Evolutionary conservation across 192 early-diverging fungal species (phyloP), one percentile per base, ranked within the genome.

Genomic region (Umbelopsis ramanniana): DNA sequence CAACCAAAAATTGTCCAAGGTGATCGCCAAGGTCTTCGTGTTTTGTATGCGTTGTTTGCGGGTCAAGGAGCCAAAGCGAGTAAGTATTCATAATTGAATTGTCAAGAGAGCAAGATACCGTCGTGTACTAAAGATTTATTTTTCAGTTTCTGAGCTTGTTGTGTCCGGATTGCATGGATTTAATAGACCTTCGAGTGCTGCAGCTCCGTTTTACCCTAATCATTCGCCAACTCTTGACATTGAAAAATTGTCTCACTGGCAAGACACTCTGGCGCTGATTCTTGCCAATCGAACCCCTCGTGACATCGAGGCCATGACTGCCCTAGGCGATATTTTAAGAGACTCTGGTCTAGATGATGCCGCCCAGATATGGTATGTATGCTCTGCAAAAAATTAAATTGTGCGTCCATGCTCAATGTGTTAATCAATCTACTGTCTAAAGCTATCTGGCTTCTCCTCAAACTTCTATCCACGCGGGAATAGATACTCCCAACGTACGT

Each of bases 231-330:
- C 43, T 17, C 40, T 43, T 4, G 47, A 57, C 17, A 26, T 60
- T 8, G 76, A 81, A 24, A 77, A 87, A 37, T 71, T 88, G 57
- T 66, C 29, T 35, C 78, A 86, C 66, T 99, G 97, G 97, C 87
- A 86, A 45, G 87, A 89, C 22, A 87, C 89, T 2, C 70, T 96
- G 9, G 82, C 83, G 23, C 82, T 97, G 72, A 90, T 97, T 66
- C 79, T 97, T 11, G 89, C 93, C 11, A 99, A 99, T 81, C 86
- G 93, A 35, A 91, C 92, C 3, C 83, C 89, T 4, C 89, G 89
- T 2, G 93, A 95, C 73, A 72, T 82, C 37, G 84, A 75, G 1
- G 91, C 89, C 4, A 88, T 99, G 38, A 80, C 89, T 46, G 83
- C 76, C 5, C 75, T 97, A n/a, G 96, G 95, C 15, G 95, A 99